Evolutionary conservation across 2,329 filamentous ascomycete species (phyloP), one percentile per base, ranked within the genome.

Genomic region (Colletotrichum euphorbiae): DNA sequence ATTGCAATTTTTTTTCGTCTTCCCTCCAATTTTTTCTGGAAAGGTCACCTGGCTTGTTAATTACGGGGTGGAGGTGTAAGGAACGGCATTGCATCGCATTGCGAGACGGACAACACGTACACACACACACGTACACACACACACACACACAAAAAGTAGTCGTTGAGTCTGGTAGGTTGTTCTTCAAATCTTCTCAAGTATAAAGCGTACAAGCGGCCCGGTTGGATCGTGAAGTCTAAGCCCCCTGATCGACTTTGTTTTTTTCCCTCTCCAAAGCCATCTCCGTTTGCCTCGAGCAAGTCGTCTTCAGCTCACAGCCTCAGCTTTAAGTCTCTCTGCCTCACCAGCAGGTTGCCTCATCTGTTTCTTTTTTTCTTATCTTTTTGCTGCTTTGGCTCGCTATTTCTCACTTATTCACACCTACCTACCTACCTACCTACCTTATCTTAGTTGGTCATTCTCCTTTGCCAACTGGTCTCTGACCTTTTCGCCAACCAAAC

Each of bases 21-120:
- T 36, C 24, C n/a, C 46, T 62, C 59, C 56, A 24, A n/a, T 56
- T 56, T 43, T 43, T 42, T 46, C 28, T 66, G 54, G 40, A 50
- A 38, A 65, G 4, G 65, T 68, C 65, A 68, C 65, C 61, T 67
- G 65, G 60, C 63, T 19, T 31, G 52, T 59, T n/a, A n/a, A n/a
- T n/a, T 51, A 21, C 19, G 57, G 58, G n/a, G 46, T 38, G 46
- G 46, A 31, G 31, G 6, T 42, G 52, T 24, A 42, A 12, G 55
- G 62, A 17, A 62, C 40, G 51, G 21, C 48, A 46, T 56, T 62
- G 36, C 28, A 36, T 51, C 21, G 61, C 61, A 63, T 63, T 36
- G 52, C 52, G 21, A 56, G n/a, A 63, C 60, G 51, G 21, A 50
- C 46, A 28, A 50, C 28, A 50, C 46, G 46, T 50, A 50, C 6